Evolutionary conservation across 2,329 filamentous ascomycete species (phyloP), one percentile per base, ranked within the genome.

Genomic region (Ophiostoma angusticollis): DNA sequence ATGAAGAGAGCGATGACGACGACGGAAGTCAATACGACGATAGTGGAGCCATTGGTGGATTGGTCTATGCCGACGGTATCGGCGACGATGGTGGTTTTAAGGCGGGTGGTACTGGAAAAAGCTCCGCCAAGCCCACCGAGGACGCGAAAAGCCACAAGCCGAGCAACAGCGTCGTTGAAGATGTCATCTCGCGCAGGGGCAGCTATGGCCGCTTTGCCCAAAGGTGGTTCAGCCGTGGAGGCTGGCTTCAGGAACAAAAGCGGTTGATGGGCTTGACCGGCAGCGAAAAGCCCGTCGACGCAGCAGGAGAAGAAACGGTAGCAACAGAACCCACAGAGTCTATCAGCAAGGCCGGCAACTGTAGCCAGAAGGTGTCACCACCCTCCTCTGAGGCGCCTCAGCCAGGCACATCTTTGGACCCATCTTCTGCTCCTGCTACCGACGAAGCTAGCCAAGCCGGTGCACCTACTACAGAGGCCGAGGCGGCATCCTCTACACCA

Each of bases 181-280:
- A 96, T 61, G 87, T 96, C 1, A 89, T 95, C 39, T 74, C 78
- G 27, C 78, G 75, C 41, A 80, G 77, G 49, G 86, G 87, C 1
- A 78, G 78, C 46, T 96, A 95, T 57, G 89, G 87, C 5, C 71
- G 84, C 27, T 95, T 96, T 56, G 84, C 89, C 0, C 75, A 86
- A 46, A 78, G 80, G 43, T 98, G 91, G 91, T 91, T 96, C 54
- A 91, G 84, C 31, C 78, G 74, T 47, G 80, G 77, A 45, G 86
- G 84, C 0, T 89, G 86, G 82, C 79, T 77, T 37, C 64, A 77
- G 44, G 80, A 83, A 44, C 77, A 77, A 48, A 74, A 77, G 49
- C 70, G 79, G 19, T 72, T 72, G 35, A 71, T 86, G 52, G 83
- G 82, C 5, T 63, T 87, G 56, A 81, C 74, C 49, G 47, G 53